Evolutionary conservation across 768 basidiomycete species (phyloP).

Genomic region (Roridomyces roridus): DNA sequence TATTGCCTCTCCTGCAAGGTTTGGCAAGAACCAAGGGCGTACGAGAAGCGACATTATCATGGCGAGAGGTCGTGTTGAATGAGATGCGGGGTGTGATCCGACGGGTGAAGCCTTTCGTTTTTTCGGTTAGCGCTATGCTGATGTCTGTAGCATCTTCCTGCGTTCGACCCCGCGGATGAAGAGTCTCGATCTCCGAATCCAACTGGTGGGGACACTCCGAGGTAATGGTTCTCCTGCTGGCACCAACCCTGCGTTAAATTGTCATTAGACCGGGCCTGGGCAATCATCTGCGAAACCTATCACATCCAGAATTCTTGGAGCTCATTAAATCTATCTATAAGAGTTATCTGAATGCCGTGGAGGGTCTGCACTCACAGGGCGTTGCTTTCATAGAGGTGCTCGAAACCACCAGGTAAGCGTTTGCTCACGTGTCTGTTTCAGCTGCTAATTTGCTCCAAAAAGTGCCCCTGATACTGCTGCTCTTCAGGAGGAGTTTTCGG

Average conservation of each 20-base stretch:
- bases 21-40: conserved; percentile 75
- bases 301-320: conserved; percentile 69
- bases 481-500: conserved; percentile 70
- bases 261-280: conserved; percentile 50
- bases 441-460: conserved; percentile 43
- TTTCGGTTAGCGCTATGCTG: not conserved
- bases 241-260: not conserved
- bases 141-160: conserved; percentile 42
- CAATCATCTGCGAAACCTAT: conserved; percentile 67
- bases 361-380: conserved; percentile 70
- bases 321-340: conserved; percentile 68
- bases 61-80: conserved; percentile 70
- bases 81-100: conserved; percentile 65
- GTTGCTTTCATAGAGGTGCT: conserved; percentile 62
- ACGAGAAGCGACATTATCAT: conserved; percentile 68
- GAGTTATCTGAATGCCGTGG: conserved; percentile 66
- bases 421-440: not conserved
- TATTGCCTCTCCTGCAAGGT: conserved; percentile 79
- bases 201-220: conserved; percentile 7
- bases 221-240: conserved; percentile 2
- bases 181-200: conserved; percentile 28
- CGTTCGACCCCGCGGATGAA: conserved; percentile 62
- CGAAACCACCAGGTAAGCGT: conserved; percentile 46
- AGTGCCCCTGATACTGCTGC: conserved; percentile 46
- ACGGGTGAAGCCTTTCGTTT: conserved; percentile 51